Percentiles rank a stretch among this genome's conserved stretches.
These are phyloP conservation scores for Rhodocollybia butyracea DNA, from an alignment of 768 basidiomycete species.

Conservation along the genomic window DNA sequence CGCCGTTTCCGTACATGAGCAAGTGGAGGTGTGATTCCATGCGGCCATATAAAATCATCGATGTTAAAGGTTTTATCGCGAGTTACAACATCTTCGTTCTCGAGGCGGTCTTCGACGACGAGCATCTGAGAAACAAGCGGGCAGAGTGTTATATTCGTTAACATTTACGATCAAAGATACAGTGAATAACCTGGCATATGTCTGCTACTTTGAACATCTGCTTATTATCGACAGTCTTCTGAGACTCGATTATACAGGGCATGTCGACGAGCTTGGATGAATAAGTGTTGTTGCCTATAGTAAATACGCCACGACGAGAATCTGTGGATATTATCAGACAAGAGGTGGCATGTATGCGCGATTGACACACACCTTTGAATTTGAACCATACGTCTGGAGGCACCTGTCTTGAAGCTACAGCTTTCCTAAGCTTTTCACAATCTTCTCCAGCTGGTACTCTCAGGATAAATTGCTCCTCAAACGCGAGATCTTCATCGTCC, in stretches of 20 bases:
- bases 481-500: constrained; percentile 90
- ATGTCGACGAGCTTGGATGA: constrained; percentile 94
- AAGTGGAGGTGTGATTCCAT: constrained; percentile 92
- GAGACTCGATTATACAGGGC: constrained; percentile 90
- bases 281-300: constrained; percentile 76
- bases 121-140: constrained; percentile 70
- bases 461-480: constrained; percentile 96
- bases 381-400: constrained; percentile 93
- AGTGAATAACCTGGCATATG: constrained; percentile 79
- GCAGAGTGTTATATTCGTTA: background rate
- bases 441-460: constrained; percentile 85
- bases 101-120: constrained; percentile 74
- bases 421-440: constrained; percentile 74
- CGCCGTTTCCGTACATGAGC: constrained; percentile 87
- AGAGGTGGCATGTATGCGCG: background rate
- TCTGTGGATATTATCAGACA: constrained; percentile 43
- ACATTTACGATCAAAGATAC: constrained; percentile 4
- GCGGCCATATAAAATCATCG: constrained; percentile 96
- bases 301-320: constrained; percentile 86
- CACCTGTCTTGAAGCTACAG: constrained; percentile 76
- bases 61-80: constrained; percentile 75
- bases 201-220: constrained; percentile 99
- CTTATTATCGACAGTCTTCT: constrained; percentile 94
- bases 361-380: constrained; percentile 71
- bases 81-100: constrained; percentile 62